These are phyloP conservation scores for maize (Zea mays) DNA, from an alignment of 176 grass and related monocot species.

Conservation along the genomic window Zm-B73-REFERENCE-NAM-5.0 NC_050097.1:231898501-231899000, in stretches of 20 bases:
- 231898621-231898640: too few relatives aligned
- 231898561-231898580: too few relatives aligned
- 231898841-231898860: constrained; percentile 75
- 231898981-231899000: too few relatives aligned
- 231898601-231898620: too few relatives aligned
- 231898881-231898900: not conserved
- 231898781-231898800: constrained; percentile 80
- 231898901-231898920: constrained; percentile 21
- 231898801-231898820: constrained; percentile 95
- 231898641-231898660: not conserved
- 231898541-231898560: too few relatives aligned
- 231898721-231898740: not conserved
- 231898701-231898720: too few relatives aligned
- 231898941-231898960: not conserved
- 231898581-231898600: too few relatives aligned
- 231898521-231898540: too few relatives aligned
- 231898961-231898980: too few relatives aligned
- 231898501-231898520: too few relatives aligned
- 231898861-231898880: constrained; percentile 97
- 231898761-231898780: constrained; percentile 37
- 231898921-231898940: not conserved
- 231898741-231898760: constrained; percentile 9
- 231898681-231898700: not conserved
- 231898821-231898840: constrained; percentile 92
- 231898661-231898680: constrained; percentile 13